Evolutionary conservation across 2,329 filamentous ascomycete species (phyloP).

Genomic region (Aspergillus aculeatus): DNA sequence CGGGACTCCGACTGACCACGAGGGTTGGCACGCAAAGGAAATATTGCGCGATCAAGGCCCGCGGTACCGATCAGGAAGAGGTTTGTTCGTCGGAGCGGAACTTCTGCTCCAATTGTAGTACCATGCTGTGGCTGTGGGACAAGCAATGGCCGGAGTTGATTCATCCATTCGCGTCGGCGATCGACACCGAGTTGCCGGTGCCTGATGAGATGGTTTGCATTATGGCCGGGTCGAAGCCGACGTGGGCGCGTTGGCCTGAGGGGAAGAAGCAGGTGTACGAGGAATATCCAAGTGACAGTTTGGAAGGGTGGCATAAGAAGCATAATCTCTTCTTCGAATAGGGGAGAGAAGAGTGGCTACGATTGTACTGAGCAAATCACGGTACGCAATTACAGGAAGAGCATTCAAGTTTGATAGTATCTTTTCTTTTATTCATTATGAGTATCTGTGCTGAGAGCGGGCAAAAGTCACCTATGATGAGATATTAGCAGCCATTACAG

Average conservation of each 20-base stretch:
- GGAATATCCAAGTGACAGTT: constrained; percentile 38
- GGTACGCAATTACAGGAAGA: constrained; percentile 9
- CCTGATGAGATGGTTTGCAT: constrained; percentile 51
- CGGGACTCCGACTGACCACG: not conserved
- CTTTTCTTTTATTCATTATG: not conserved
- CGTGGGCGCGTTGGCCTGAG: constrained; percentile 50
- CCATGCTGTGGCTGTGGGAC: constrained; percentile 51
- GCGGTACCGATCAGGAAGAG: constrained; percentile 41
- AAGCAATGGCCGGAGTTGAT: constrained; percentile 49
- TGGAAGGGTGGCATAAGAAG: constrained; percentile 50
- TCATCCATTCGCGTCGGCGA: constrained; percentile 51
- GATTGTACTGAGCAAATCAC: not conserved
- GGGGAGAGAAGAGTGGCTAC: not conserved
- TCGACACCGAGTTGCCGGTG: constrained; percentile 47
- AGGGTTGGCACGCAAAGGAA: constrained; percentile 29
- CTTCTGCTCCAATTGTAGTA: constrained; percentile 49
- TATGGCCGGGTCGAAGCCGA: constrained; percentile 45
- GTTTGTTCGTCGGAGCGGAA: constrained; percentile 46
- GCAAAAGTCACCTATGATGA: constrained; percentile 12
- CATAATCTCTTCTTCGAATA: constrained; percentile 38
- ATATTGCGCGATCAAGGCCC: constrained; percentile 46
- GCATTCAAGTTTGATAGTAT: not conserved
- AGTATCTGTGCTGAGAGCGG: not conserved
- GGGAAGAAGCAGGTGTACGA: constrained; percentile 47
- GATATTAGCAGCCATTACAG: constrained; percentile 27